Conservation (phyloP, 129 eudicot species). For the Artemisia tridentata region DNA sequence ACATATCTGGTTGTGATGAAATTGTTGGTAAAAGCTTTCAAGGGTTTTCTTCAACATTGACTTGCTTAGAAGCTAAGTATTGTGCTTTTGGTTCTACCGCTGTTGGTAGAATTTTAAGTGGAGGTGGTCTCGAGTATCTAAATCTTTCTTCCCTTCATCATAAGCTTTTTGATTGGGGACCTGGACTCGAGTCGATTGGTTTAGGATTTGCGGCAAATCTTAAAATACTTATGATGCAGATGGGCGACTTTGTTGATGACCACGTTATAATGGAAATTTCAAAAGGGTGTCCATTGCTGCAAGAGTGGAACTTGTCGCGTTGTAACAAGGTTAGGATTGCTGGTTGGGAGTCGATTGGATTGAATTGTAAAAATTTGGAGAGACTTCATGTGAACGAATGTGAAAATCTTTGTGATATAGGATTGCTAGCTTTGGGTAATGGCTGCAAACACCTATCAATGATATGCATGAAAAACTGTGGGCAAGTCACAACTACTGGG, state of each 20-base stretch:
- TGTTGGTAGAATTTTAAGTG: no score
- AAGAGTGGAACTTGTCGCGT: constrained; percentile 64
- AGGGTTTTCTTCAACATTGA: constrained; percentile 29
- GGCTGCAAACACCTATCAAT: constrained; percentile 46
- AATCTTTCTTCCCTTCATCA: no score
- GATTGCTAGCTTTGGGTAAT: constrained; percentile 43
- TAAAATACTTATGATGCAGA: not conserved
- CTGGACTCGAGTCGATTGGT: constrained; percentile 55
- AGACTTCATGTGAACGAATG: constrained; percentile 63
- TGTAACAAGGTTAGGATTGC: constrained; percentile 43
- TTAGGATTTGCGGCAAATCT: constrained; percentile 23
- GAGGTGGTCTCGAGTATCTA: no score
- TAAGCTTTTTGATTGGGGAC: constrained; percentile 61
- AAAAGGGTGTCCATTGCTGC: constrained; percentile 52
- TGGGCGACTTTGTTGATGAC: constrained; percentile 41
- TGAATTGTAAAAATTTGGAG: constrained; percentile 46
- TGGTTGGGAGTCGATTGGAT: constrained; percentile 62
- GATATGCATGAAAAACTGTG: no score
- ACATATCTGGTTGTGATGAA: no score
- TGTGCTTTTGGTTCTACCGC: no score
- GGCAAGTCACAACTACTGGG: no score
- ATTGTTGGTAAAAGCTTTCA: no score
- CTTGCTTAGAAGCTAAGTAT: constrained; percentile 37
- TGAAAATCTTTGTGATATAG: constrained; percentile 43
- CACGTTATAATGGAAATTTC: constrained; percentile 41